Conservation (phyloP, 2,329 filamentous ascomycete genomes). For the Aspergillus sergii region DNA sequence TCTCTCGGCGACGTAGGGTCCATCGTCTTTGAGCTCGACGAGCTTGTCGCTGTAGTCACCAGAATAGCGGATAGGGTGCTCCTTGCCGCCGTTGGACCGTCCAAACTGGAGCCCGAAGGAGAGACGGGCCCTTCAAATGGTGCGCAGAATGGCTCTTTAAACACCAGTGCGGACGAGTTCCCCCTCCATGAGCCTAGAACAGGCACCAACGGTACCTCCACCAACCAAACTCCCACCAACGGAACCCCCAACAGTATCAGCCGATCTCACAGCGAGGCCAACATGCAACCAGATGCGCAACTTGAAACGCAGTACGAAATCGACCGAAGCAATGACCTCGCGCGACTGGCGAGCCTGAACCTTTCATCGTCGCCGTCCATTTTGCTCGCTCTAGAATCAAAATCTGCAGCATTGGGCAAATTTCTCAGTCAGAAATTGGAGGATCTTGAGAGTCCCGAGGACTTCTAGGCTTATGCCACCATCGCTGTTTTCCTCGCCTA, state of each 20-base stretch:
- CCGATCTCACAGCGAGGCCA: slow-evolving; percentile 16
- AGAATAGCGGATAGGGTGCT: slow-evolving; percentile 47
- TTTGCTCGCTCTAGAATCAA: slow-evolving; percentile 45
- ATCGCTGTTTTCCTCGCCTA: neutral
- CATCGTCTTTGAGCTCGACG: slow-evolving; percentile 47
- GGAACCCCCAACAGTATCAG: slow-evolving; percentile 11
- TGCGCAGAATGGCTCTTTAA: slow-evolving; percentile 1
- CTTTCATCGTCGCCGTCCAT: slow-evolving; percentile 42
- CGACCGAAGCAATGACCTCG: slow-evolving; percentile 42
- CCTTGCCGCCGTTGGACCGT: slow-evolving; percentile 44
- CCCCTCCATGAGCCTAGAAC: neutral
- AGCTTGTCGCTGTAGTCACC: slow-evolving; percentile 45
- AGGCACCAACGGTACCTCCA: slow-evolving; percentile 9
- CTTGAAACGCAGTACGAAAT: slow-evolving; percentile 43
- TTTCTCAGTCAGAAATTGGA: slow-evolving; percentile 44
- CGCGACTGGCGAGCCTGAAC: slow-evolving; percentile 42
- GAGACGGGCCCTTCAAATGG: slow-evolving; percentile 16
- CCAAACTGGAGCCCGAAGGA: slow-evolving; percentile 26
- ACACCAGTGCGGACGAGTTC: neutral
- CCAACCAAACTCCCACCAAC: slow-evolving; percentile 13
- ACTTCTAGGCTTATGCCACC: slow-evolving; percentile 33
- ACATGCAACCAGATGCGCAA: slow-evolving; percentile 26
- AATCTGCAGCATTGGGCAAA: slow-evolving; percentile 44
- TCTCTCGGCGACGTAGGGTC: slow-evolving; percentile 47
- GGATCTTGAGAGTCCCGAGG: slow-evolving; percentile 46